Conservation (phyloP, 2,329 filamentous ascomycete species). For the Plenodomus tracheiphilus region DNA sequence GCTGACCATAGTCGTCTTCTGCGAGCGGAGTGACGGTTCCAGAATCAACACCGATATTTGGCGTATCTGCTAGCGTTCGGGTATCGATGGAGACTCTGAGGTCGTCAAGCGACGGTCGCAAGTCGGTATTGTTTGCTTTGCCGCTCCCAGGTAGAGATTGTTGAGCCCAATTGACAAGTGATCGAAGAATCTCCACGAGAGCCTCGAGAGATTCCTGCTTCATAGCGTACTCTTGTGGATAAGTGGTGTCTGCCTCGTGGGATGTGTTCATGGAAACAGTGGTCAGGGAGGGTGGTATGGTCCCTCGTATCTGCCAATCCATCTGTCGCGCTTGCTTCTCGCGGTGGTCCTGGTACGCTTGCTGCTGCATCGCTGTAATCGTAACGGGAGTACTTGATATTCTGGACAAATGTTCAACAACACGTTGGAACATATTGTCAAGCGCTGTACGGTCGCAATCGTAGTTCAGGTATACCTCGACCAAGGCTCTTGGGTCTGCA, state of each 20-base stretch:
- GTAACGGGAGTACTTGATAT: constrained; percentile 79
- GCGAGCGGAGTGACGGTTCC: constrained; percentile 48
- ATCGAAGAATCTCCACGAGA: constrained; percentile 84
- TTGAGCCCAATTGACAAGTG: constrained; percentile 89
- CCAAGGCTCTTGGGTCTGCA: constrained; percentile 81
- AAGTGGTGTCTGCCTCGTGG: constrained; percentile 65
- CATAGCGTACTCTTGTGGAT: constrained; percentile 86
- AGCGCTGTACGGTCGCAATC: constrained; percentile 91
- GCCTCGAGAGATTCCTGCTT: constrained; percentile 89
- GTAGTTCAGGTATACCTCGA: constrained; percentile 97
- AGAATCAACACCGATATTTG: constrained; percentile 58
- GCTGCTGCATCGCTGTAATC: constrained; percentile 76
- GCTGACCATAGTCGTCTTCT: constrained; percentile 88
- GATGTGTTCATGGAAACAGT: constrained; percentile 69
- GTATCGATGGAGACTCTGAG: constrained; percentile 78
- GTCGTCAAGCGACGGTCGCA: constrained; percentile 60
- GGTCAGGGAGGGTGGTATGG: constrained; percentile 82
- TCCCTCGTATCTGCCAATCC: constrained; percentile 87
- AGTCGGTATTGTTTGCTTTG: constrained; percentile 49
- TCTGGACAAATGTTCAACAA: constrained; percentile 91
- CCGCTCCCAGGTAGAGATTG: constrained; percentile 60
- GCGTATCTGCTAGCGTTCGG: constrained; percentile 62
- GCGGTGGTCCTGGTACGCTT: constrained; percentile 81
- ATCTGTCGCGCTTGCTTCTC: constrained; percentile 61
- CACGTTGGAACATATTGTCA: constrained; percentile 93